These are phyloP conservation scores for Schizothecium vesticola DNA, from an alignment of 495 filamentous ascomycete genomes.

Conservation along the genomic window DNA sequence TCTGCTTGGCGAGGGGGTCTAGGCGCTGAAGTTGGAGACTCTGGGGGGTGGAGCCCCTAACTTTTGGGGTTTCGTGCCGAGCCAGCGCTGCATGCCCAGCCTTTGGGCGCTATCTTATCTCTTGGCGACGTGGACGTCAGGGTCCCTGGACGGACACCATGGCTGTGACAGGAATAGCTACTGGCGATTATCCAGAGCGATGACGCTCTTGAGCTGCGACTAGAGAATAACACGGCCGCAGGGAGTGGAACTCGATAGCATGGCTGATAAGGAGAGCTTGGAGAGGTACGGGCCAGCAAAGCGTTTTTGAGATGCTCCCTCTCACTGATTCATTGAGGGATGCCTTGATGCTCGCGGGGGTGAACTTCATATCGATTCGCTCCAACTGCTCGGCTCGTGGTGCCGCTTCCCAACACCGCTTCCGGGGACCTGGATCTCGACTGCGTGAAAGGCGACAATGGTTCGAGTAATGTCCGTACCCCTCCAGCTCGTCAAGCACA, in stretches of 20 bases:
- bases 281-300: background rate
- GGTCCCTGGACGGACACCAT: background rate
- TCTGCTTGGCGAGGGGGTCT: background rate
- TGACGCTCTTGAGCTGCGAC: background rate
- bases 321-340: background rate
- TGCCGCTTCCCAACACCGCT: background rate
- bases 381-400: background rate
- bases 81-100: background rate
- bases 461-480: background rate
- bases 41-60: background rate
- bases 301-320: background rate
- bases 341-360: background rate
- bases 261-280: background rate
- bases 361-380: background rate
- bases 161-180: background rate
- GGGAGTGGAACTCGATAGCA: background rate
- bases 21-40: background rate
- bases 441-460: background rate
- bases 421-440: background rate
- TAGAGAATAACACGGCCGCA: background rate
- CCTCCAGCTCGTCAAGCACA: background rate
- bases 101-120: slow-evolving; percentile 6
- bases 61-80: background rate
- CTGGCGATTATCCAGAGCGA: background rate
- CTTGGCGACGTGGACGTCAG: slow-evolving; percentile 4